Percentiles rank a stretch among this genome's conserved stretches.
Conservation (phyloP, 106 monocot genomes). For the Ottelia alismoides region DNA sequence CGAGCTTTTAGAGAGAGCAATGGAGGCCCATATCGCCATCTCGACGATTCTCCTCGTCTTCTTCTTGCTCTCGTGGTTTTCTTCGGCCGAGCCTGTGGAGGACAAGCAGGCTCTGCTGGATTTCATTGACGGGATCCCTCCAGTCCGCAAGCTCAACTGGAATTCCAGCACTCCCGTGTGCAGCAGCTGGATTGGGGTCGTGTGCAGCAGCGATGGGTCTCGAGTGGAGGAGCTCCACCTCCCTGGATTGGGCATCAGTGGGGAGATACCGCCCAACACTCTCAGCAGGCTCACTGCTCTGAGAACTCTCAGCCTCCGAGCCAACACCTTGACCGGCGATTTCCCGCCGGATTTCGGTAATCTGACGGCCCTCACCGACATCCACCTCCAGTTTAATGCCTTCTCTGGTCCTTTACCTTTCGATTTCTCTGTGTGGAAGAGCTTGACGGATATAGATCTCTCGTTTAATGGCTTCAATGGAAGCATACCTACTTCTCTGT, state of each 20-base stretch:
- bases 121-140: constrained; percentile 4
- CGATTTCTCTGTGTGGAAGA: constrained; percentile 9
- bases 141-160: constrained; percentile 12
- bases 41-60: no score
- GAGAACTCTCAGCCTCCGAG: constrained; percentile 6
- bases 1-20: no score
- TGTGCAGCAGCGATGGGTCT: constrained; percentile 9
- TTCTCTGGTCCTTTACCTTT: constrained; percentile 13
- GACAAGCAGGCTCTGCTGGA: constrained; percentile 18
- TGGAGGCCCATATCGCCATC: no score
- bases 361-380: constrained; percentile 10
- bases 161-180: constrained; percentile 7
- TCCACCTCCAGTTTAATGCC: constrained; percentile 16
- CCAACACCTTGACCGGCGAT: constrained; percentile 10
- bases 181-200: constrained; percentile 9
- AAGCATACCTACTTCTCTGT: constrained; percentile 13
- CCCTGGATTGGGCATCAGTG: constrained; percentile 8
- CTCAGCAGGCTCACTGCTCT: constrained; percentile 12
- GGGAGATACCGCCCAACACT: constrained; percentile 9
- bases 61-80: no score
- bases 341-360: constrained; percentile 7
- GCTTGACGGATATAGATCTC: constrained; percentile 13
- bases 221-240: constrained; percentile 6
- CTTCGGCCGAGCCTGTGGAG: constrained; percentile 2
- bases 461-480: constrained; percentile 20